Base-by-base conservation (phyloP, 768 basidiomycete species). In the Tulasnella sp. region DNA sequence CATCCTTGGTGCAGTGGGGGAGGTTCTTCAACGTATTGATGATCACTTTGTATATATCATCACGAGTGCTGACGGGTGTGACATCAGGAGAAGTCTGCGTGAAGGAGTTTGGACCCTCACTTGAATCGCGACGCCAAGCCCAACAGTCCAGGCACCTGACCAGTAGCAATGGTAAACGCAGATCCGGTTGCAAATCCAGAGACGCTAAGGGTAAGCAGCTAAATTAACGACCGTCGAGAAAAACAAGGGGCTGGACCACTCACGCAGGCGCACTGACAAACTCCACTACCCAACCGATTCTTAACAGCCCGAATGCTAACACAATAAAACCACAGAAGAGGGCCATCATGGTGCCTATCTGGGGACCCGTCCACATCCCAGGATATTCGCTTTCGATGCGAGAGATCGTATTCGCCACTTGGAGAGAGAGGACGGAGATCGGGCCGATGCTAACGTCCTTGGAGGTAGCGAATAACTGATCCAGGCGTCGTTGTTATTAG, bases 401-500 rank as follows among this genome's bases (percentile, higher is more conserved):
- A 12, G 75, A 72, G 66, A 97, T 86, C 61, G 96, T 81, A 67
- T 89, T 81, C 7, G 88, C 77, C 3, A 69, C 80, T 17, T 39
- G 36, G 49, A 94, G 77, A 1, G 89, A 93, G 91, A 99, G 94
- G 67, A 99, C 94, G 6, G 96, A 93, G 63, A 98, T 94, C 2
- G 94, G 94, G 46, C 94, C 94, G 62, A 99, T 98, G 17, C 92
- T 93, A 37, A 99, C 88, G 74, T 99, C 94, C 69, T 97, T 97
- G 25, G 89, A 89, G 0, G 96, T 98, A 19, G 92, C 94, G 66
- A 97, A 97, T 71, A 96, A 79, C 41, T 43, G n/a, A 43, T n/a
- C n/a, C n/a, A 39, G 11, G n/a, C 27, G 17, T 29, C 9, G n/a
- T 12, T 37, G 12, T 9, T 21, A n/a, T n/a, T n/a, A n/a, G n/a